These are phyloP conservation scores for Pythium oligandrum DNA, from an alignment of 352 stramenopile genomes.

Conservation along the genomic window DNA sequence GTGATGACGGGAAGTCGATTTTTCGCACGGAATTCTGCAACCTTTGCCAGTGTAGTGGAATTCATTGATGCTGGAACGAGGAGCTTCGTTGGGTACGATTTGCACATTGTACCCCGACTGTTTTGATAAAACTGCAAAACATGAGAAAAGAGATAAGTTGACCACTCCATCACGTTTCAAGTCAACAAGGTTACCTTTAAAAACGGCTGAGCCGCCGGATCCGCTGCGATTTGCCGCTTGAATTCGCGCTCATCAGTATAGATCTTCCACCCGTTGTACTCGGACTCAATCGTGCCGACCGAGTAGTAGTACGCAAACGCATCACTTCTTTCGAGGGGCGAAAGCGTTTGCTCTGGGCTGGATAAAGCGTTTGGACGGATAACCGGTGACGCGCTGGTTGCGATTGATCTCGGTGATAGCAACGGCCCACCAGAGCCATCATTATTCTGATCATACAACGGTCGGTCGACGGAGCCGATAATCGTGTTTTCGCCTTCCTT, in stretches of 20 bases:
- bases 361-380: slow-evolving; percentile 20
- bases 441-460: too few species aligned
- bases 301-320: slow-evolving; percentile 70
- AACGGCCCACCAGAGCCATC: too few species aligned
- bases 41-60: slow-evolving; percentile 56
- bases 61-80: slow-evolving; percentile 70
- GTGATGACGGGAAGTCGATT: slow-evolving; percentile 84
- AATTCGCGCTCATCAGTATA: slow-evolving; percentile 75
- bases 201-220: slow-evolving; percentile 56
- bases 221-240: slow-evolving; percentile 65
- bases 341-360: background rate
- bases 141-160: background rate
- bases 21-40: slow-evolving; percentile 81
- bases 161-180: slow-evolving; percentile 2
- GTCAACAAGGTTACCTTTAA: slow-evolving; percentile 39
- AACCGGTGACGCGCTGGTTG: slow-evolving; percentile 3
- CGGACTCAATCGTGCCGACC: slow-evolving; percentile 24
- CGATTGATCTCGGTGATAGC: too few species aligned
- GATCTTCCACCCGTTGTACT: slow-evolving; percentile 72
- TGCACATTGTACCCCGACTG: slow-evolving; percentile 71
- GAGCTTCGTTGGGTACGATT: slow-evolving; percentile 78
- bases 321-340: slow-evolving; percentile 39
- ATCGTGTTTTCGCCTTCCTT: too few species aligned
- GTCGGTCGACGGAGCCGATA: too few species aligned
- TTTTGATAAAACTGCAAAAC: slow-evolving; percentile 71